Conservation (phyloP, 192 early-diverging fungal species). For the Entomortierella chlamydospora region DNA sequence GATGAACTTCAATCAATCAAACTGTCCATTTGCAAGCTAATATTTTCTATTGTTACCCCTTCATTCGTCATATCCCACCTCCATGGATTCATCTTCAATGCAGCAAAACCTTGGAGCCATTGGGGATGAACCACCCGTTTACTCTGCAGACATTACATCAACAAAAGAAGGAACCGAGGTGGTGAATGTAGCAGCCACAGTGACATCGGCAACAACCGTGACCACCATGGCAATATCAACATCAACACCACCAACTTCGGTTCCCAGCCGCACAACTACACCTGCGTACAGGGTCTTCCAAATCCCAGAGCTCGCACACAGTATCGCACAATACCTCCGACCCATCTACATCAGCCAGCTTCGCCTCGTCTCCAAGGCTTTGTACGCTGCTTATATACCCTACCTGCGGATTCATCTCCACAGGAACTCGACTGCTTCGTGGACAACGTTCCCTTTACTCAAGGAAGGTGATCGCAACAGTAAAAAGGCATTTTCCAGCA, state of each 20-base stretch:
- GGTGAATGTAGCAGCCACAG: background rate
- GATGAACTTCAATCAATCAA: background rate
- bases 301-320: constrained; percentile 34
- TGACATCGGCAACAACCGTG: background rate
- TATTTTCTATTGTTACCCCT: background rate
- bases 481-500: background rate
- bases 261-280: background rate
- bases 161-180: background rate
- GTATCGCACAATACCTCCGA: constrained; percentile 21
- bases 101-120: too few species aligned
- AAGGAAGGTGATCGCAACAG: background rate
- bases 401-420: constrained; percentile 36
- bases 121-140: background rate
- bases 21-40: background rate
- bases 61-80: background rate
- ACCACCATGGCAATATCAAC: background rate
- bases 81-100: too few species aligned
- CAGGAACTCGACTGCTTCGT: constrained; percentile 27
- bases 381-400: constrained; percentile 18
- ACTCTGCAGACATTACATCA: background rate
- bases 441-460: constrained; percentile 26
- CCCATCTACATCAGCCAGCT: constrained; percentile 30
- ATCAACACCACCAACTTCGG: background rate
- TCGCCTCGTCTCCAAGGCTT: constrained; percentile 22
- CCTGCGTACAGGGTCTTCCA: constrained; percentile 30